Percentiles rank a stretch among this genome's conserved stretches.
Evolutionary conservation across 2,329 filamentous ascomycete species (phyloP).

Genomic region (Verticillium tricorpus): DNA sequence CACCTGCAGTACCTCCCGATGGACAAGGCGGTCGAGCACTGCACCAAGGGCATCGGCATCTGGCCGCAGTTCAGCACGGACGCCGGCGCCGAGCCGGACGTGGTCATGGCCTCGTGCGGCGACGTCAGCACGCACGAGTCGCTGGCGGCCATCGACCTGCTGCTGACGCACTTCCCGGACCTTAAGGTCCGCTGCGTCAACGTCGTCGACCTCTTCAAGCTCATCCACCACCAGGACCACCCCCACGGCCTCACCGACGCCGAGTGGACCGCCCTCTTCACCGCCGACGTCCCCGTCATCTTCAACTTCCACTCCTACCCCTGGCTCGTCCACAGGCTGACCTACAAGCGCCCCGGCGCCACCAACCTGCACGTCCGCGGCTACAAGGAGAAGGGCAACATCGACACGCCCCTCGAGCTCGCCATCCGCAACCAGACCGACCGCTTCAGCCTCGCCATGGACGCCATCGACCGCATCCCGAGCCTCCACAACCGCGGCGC

Average conservation of each 20-base stretch:
- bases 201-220: constrained; percentile 75
- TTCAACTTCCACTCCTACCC: constrained; percentile 87
- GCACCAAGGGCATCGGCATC: constrained; percentile 73
- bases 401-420: constrained; percentile 74
- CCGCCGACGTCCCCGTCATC: constrained; percentile 65
- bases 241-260: constrained; percentile 65
- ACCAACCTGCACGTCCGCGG: constrained; percentile 71
- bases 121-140: constrained; percentile 72
- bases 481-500: constrained; percentile 59
- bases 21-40: constrained; percentile 69
- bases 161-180: constrained; percentile 66
- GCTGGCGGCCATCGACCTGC: constrained; percentile 67
- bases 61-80: constrained; percentile 76
- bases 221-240: constrained; percentile 66
- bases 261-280: constrained; percentile 69
- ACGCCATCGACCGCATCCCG: constrained; percentile 66
- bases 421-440: constrained; percentile 76
- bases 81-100: constrained; percentile 60
- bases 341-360: constrained; percentile 65
- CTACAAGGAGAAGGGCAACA: constrained; percentile 81
- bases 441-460: constrained; percentile 71
- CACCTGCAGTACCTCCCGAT: constrained; percentile 73
- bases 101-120: constrained; percentile 73
- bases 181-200: constrained; percentile 78
- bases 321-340: constrained; percentile 72